phyloP scores from a whole-genome alignment of 345 rosid species.

The Populus pruinosa region DNA sequence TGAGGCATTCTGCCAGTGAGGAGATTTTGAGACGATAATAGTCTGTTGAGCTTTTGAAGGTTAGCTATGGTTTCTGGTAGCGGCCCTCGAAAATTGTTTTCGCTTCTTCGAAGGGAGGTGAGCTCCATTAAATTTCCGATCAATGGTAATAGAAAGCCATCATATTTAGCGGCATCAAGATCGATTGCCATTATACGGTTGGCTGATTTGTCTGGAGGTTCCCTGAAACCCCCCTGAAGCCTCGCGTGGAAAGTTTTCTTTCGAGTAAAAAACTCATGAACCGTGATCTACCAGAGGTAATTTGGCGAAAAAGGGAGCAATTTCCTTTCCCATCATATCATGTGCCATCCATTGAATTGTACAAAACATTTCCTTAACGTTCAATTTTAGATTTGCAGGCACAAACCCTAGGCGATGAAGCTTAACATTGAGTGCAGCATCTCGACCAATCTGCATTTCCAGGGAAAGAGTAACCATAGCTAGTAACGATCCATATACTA shows the following conservation, averaged over 20 bases:
- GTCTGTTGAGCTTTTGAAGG: slow-evolving; percentile 41
- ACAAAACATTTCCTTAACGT: not conserved
- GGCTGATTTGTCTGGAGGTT: slow-evolving; percentile 37
- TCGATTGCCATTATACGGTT: slow-evolving; percentile 40
- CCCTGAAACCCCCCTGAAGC: slow-evolving; percentile 41
- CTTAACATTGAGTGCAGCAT: too few species aligned
- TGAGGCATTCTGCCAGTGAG: slow-evolving; percentile 49
- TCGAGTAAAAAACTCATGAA: not conserved
- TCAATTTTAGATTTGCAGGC: not conserved
- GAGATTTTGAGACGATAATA: slow-evolving; percentile 36
- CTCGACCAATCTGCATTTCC: not conserved
- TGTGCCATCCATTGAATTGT: not conserved
- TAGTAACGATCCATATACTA: not conserved
- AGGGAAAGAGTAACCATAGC: not conserved
- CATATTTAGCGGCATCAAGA: slow-evolving; percentile 54
- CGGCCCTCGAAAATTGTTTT: slow-evolving; percentile 54
- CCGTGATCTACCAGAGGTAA: not conserved
- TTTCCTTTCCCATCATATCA: too few species aligned
- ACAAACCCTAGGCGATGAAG: too few species aligned
- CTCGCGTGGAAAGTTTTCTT: slow-evolving; percentile 34
- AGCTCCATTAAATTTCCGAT: slow-evolving; percentile 54
- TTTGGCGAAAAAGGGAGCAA: not conserved
- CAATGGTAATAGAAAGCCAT: slow-evolving; percentile 45
- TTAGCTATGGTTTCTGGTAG: slow-evolving; percentile 42
- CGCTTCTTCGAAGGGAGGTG: slow-evolving; percentile 38